These are phyloP conservation scores for Jacaranda mimosifolia DNA, from an alignment of 257 asterid genomes.

Conservation along the genomic window DNA sequence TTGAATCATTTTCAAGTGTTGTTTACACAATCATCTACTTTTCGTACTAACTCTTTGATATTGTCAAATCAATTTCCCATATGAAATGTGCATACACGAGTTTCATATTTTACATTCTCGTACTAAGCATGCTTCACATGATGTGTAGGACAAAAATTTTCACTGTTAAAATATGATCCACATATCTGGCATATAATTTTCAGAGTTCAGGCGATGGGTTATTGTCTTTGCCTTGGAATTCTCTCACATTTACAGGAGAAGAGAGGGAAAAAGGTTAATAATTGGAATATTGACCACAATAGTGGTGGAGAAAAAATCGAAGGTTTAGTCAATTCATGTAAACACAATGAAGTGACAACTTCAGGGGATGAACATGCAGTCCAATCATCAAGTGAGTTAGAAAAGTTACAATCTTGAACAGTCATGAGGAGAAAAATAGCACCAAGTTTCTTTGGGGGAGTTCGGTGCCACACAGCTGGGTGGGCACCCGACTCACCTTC, in stretches of 20 bases:
- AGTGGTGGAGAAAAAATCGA: constrained; percentile 15
- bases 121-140: too few relatives aligned
- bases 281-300: constrained; percentile 29
- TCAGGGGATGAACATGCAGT: constrained; percentile 20
- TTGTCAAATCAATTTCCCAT: too few relatives aligned
- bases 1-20: too few relatives aligned
- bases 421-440: neutral
- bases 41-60: too few relatives aligned
- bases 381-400: constrained; percentile 19
- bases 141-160: neutral
- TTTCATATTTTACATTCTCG: too few relatives aligned
- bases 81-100: too few relatives aligned
- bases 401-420: neutral
- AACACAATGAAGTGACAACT: constrained; percentile 33
- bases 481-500: too few relatives aligned
- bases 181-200: neutral
- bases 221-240: too few relatives aligned
- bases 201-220: too few relatives aligned
- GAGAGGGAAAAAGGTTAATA: too few relatives aligned
- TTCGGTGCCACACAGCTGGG: too few relatives aligned
- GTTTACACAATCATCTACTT: too few relatives aligned
- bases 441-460: neutral
- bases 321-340: constrained; percentile 27
- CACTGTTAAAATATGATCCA: neutral
- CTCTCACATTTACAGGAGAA: neutral